These are phyloP conservation scores for Daucus carota DNA, from an alignment of 129 eudicot species.

Conservation along the genomic window DH1_v3.0 NC_030384.2:35095501-35096000, in stretches of 20 bases:
- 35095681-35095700: not conserved
- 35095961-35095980: too few species aligned
- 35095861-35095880: too few species aligned
- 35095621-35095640: not conserved
- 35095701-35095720: not conserved
- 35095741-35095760: not conserved
- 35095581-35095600: not conserved
- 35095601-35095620: conserved; percentile 4
- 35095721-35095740: conserved; percentile 3
- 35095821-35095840: not conserved
- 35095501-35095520: conserved; percentile 3
- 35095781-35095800: not conserved
- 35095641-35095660: not conserved
- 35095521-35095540: not conserved
- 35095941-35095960: too few species aligned
- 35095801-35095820: not conserved
- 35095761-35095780: not conserved
- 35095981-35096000: too few species aligned
- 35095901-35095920: not conserved
- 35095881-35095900: not conserved
- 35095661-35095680: not conserved
- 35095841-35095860: not conserved
- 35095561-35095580: not conserved
- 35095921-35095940: not conserved
- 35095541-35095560: not conserved